Evolutionary conservation across 495 filamentous ascomycete species (phyloP), one percentile per base, ranked within the genome.

Genomic region (Lentithecium fluviatile): DNA sequence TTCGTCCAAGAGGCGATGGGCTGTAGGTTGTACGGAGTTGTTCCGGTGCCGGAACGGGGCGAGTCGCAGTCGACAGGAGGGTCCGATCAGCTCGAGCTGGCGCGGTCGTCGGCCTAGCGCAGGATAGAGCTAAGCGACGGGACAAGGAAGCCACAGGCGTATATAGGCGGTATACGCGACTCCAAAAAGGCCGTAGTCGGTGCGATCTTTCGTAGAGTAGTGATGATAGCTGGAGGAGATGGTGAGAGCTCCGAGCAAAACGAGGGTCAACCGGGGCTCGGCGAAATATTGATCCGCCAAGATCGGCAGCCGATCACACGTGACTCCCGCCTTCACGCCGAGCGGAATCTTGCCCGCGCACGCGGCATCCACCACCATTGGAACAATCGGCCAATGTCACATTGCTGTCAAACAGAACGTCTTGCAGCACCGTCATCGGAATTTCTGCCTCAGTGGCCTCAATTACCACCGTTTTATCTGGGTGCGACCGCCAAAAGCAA

Each of bases 11-110:
- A 36, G 20, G 40, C 13, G 32, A 40, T 8, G 40, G 10, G 17
- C 7, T 29, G 23, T 58, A 19, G 11, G 55, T 37, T 17, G 40
- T 15, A 24, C 21, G 24, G 6, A 24, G 52, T 34, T 6, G n/a
- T 20, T 49, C 32, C 29, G 48, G 15, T 36, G 1, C 23, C 26
- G 23, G 49, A 52, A 38, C 26, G 36, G 49, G 8, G 49, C 19
- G 24, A 20, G 49, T 38, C 19, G 49, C 49, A 19, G 29, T 17
- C 24, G 36, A 34, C 29, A 52, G 49, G 49, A 52, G 49, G 49
- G 26, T n/a, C 11, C 19, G 26, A 29, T 10, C 49, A 52, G 49
- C 49, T 52, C 26, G 17, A 52, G 49, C 26, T 52, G 49, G 29
- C 21, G 49, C 26, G 36, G 49, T 17, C 21, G 12, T 19, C 36